Evolutionary conservation across 352 stramenopile genomes (phyloP).

Genomic region (Aphanomyces invadans): DNA sequence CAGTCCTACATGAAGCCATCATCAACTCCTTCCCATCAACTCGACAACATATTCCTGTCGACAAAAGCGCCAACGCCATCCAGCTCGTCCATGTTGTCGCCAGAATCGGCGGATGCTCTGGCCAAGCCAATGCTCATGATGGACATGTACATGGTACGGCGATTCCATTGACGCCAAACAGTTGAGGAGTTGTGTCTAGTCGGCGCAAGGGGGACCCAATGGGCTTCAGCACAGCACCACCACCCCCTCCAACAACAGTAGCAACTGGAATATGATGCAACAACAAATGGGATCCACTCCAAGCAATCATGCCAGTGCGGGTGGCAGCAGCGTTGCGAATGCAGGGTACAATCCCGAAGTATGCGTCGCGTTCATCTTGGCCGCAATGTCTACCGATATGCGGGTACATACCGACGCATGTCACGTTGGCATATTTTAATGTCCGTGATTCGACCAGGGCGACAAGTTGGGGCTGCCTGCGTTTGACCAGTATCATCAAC

Average conservation of each 20-base stretch:
- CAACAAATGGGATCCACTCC: background rate
- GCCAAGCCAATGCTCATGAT: slow-evolving; percentile 14
- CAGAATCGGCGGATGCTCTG: background rate
- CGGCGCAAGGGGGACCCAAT: background rate
- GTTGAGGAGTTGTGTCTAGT: background rate
- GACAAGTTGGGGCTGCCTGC: slow-evolving; percentile 72
- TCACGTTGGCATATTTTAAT: background rate
- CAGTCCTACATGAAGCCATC: no score
- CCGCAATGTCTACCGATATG: slow-evolving; percentile 13
- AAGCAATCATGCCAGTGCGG: no score
- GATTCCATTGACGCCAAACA: background rate
- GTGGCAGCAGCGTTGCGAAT: no score
- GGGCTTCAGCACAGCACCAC: background rate
- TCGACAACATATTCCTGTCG: slow-evolving; percentile 5
- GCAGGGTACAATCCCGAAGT: background rate
- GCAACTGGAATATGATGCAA: background rate
- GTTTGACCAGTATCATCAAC: slow-evolving; percentile 75
- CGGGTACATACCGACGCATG: background rate
- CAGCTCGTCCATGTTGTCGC: background rate
- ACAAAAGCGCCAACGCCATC: background rate
- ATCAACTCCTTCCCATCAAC: no score
- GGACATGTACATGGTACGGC: slow-evolving; percentile 13
- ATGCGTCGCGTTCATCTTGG: slow-evolving; percentile 15
- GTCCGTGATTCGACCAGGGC: slow-evolving; percentile 27
- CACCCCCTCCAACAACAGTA: background rate